Evolutionary conservation across 2,329 filamentous ascomycete genomes (phyloP), one percentile per base, ranked within the genome.

Genomic region (Bisporella sp.): DNA sequence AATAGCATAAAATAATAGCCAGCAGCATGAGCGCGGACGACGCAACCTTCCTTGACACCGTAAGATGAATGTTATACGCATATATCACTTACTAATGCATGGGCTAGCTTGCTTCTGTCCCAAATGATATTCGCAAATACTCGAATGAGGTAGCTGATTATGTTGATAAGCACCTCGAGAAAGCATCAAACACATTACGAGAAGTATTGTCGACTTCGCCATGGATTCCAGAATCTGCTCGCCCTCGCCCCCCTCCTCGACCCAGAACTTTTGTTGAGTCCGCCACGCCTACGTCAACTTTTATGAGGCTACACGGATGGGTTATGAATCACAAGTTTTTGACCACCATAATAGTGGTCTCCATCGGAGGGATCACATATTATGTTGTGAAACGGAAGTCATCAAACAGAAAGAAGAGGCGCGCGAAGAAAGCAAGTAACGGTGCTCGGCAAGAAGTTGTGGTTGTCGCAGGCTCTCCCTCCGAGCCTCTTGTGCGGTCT

Each of bases 401-500:
- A 48, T 67, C 73, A 45, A 69, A 77, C 57, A 73, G 71, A 33
- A 76, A 74, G 60, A 76, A 74, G 60, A 80, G 92, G 57, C 81
- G 89, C 55, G 93, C 91, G 8, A 84, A 78, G 69, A 82, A 87
- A 49, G 87, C 89, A 3, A 77, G 78, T 46, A 95, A 89, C 70
- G 93, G 93, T 29, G 89, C 88, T 4, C 79, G 93, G 48, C 82
- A 85, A 56, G 93, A 99, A 68, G 92, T 97, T 5, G 73, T 82
- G 65, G 87, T 97, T 31, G 79, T 97, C 55, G 90, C 90, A 28
- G 92, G 92, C n/a, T 90, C 89, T 21, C 87, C 89, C 2, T 81
- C 85, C 46, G 83, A 95, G 61, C 87, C 91, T 12, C 76, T 96
- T 63, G 92, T 89, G 5, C 85, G 84, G 62, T 89, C 89, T 8